Evolutionary conservation across 208 protist species (phyloP).

Genomic region (Crithidia fasciculata): DNA sequence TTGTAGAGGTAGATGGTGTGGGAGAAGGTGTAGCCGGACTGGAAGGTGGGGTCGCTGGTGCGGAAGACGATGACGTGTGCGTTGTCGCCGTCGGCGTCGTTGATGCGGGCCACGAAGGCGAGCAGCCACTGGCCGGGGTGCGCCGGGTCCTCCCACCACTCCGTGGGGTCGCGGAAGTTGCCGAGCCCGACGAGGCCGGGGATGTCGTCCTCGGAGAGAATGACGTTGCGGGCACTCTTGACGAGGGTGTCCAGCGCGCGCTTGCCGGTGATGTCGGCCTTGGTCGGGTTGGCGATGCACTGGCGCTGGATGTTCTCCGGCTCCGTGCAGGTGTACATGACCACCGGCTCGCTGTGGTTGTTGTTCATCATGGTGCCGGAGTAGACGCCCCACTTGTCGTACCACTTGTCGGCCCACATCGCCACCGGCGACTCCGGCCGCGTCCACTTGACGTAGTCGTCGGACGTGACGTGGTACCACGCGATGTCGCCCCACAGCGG

Average conservation of each 20-base stretch:
- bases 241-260: slow-evolving; percentile 26
- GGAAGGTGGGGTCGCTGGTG: slow-evolving; percentile 47
- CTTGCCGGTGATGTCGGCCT: slow-evolving; percentile 11
- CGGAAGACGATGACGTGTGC: slow-evolving; percentile 50
- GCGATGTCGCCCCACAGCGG: slow-evolving; percentile 42
- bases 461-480: slow-evolving; percentile 58
- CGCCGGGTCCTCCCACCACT: slow-evolving; percentile 44
- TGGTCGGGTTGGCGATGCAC: slow-evolving; percentile 42
- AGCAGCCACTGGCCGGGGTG: slow-evolving; percentile 39
- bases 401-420: slow-evolving; percentile 42
- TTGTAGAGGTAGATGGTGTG: slow-evolving; percentile 36
- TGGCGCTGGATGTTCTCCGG: slow-evolving; percentile 37
- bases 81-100: slow-evolving; percentile 31
- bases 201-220: slow-evolving; percentile 36
- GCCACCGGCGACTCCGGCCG: slow-evolving; percentile 24
- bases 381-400: slow-evolving; percentile 41
- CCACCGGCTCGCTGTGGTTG: slow-evolving; percentile 31
- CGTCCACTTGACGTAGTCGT: slow-evolving; percentile 54
- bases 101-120: slow-evolving; percentile 46
- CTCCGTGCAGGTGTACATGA: slow-evolving; percentile 54
- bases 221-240: slow-evolving; percentile 39
- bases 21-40: slow-evolving; percentile 45
- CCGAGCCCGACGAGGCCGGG: slow-evolving; percentile 32
- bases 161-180: slow-evolving; percentile 51
- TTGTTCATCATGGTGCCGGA: slow-evolving; percentile 48